A percentile compares a stretch with the other conserved stretches of the same genome.
phyloP scores from a whole-genome alignment of 768 basidiomycete species.

The Hebeloma cylindrosporum region DNA sequence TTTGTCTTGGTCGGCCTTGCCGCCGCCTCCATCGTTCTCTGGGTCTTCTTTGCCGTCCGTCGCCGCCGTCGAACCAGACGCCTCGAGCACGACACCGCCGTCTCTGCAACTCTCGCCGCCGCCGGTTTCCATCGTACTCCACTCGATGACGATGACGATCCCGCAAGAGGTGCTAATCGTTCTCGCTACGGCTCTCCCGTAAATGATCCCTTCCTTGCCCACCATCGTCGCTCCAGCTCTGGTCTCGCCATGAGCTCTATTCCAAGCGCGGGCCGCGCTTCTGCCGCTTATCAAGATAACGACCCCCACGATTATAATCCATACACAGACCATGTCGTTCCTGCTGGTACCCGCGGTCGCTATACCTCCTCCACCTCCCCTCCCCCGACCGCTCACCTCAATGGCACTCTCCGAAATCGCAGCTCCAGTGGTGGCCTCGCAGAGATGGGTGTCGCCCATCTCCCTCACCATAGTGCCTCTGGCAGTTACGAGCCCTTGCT shows the following conservation, averaged over 20 bases:
- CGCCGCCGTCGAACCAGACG: constrained; percentile 59
- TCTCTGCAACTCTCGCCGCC: constrained; percentile 72
- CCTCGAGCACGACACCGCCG: constrained; percentile 67
- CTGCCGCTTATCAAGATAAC: constrained; percentile 38
- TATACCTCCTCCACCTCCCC: constrained; percentile 49
- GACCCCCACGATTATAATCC: constrained; percentile 45
- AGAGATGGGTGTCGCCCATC: constrained; percentile 15
- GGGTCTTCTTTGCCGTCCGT: constrained; percentile 69
- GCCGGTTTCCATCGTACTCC: constrained; percentile 68
- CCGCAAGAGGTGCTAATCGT: constrained; percentile 20
- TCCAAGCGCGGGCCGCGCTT: constrained; percentile 29
- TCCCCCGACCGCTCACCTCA: constrained; percentile 37
- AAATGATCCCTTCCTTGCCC: constrained; percentile 34
- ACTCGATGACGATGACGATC: constrained; percentile 57
- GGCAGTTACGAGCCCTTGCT: constrained; percentile 28
- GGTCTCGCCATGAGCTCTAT: constrained; percentile 28
- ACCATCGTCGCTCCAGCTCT: constrained; percentile 42
- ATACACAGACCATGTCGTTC: constrained; percentile 46
- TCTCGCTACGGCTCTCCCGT: constrained; percentile 30
- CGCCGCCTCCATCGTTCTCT: constrained; percentile 63
- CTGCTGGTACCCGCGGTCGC: constrained; percentile 32
- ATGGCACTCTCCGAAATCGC: constrained; percentile 32
- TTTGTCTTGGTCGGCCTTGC: constrained; percentile 90
- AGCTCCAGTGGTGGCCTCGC: constrained; percentile 28
- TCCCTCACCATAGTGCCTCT: constrained; percentile 30